Base-by-base conservation (phyloP, 2,329 filamentous ascomycete species). In the Apiospora arundinis region DNA sequence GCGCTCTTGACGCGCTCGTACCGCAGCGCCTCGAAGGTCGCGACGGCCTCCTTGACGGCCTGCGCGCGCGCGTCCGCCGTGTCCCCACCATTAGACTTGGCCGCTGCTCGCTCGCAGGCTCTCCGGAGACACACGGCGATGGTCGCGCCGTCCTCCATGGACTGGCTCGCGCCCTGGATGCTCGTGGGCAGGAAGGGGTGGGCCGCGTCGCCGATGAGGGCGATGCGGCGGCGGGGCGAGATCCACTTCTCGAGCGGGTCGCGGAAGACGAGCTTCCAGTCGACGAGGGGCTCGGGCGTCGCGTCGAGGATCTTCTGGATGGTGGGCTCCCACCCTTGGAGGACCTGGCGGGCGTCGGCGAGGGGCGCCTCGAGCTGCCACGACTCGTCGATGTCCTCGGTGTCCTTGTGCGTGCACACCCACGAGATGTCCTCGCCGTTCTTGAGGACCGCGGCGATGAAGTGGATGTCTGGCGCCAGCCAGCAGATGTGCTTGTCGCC, bases 401-500 rank as follows among this genome's bases (percentile, higher is more conserved):
- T 78, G 67, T 77, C 78, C 68, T 82, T 84, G 74, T 86, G 85
- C 42, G 88, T 88, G 69, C 86, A 85, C 7, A 88, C 87, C 87
- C 87, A 89, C 70, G 82, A 85, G 73, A 89, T 85, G 72, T 88
- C 86, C 67, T 83, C 82, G 11, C 86, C 86, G 46, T 82, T 81
- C 76, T 89, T 88, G 71, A 89, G 83, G 0, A 85, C 84, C 2
- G 86, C 86, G 8, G 84, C 85, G 46, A 89, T 83, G 75, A 87
- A 86, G 73, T 87, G 85, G 2, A 87, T 83, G 71, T 89, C 86
- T 16, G 84, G 83, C 2, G 86, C 87, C 37, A 89, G 81, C 87
- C 86, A 89, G 52, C 82, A 84, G 5, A 84, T 82, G 75, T 88
- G 86, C 28, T 84, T 83, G 73, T 89, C 87, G 42, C 85, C 85